Base-by-base conservation (phyloP, 352 stramenopile genomes). In the Plasmopara halstedii region DNA sequence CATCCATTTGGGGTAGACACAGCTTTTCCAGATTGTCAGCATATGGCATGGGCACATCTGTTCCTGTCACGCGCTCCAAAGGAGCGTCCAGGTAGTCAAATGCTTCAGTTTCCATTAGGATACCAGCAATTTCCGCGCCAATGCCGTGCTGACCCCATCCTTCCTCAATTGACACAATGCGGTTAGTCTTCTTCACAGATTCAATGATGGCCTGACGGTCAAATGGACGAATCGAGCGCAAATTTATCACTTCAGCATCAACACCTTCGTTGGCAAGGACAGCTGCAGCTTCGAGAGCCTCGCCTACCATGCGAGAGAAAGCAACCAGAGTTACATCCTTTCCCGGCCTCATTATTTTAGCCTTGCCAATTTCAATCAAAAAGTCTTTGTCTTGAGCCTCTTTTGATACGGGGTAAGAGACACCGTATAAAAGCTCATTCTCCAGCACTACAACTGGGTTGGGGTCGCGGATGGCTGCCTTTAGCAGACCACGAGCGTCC, bases 21-120 rank as follows among this genome's bases (percentile, higher is more conserved):
- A 89, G 57, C 59, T 88, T 76, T 73, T 99, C 96, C 53, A 99
- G 75, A 70, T 97, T 97, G 15, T 87, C 85, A 14, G 96, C 89
- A 79, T 99, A 99, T 33, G 97, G 92, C 96, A 99, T 99, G 25
- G 97, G 97, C 49, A 99, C 93, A 70, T 99, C 97, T 25, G 95
- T 97, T 61, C 94, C 89, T 20, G 94, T 98, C 48, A 99, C 90
- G 50, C 97, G 85, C 70, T 99, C 92, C 39, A 98, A 67, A 6
- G 97, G 97, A 17, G 97, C 96, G 74, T 99, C 96, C 58, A 99
- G 75, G 76, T 98, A 99, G 77, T 99, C 97, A 58, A 99, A 99
- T 21, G 88, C 92, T 21, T 97, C 94, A 40, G 95, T 95, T 78
- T 99, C 96, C 85, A 98, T 97, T 62, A 99, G 72, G 35, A 98